These are phyloP conservation scores for Mortierella sp. DNA, from an alignment of 371 early-diverging fungal species.

Conservation along the genomic window DNA sequence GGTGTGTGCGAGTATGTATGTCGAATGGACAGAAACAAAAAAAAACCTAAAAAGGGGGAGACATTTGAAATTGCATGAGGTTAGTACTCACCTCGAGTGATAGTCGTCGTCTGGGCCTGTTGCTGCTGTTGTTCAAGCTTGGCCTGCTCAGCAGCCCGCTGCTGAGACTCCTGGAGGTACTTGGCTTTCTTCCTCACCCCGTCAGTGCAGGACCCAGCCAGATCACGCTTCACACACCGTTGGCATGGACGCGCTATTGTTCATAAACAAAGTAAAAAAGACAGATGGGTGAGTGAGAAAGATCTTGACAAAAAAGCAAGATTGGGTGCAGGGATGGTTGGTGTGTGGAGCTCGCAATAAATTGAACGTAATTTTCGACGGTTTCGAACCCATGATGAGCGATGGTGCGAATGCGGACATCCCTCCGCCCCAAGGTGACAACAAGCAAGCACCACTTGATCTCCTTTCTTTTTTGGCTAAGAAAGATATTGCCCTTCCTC, in stretches of 20 bases:
- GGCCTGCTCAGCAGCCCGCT: constrained; percentile 32
- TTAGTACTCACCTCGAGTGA: constrained; percentile 21
- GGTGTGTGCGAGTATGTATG: too few species aligned
- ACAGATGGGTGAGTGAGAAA: constrained; percentile 6
- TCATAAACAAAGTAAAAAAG: neutral
- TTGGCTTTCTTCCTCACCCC: constrained; percentile 86
- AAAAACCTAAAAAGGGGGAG: neutral
- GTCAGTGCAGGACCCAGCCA: constrained; percentile 82
- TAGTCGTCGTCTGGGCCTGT: constrained; percentile 15
- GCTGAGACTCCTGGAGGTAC: constrained; percentile 75
- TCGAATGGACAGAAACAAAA: neutral
- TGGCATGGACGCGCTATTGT: constrained; percentile 83
- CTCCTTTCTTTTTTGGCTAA: neutral
- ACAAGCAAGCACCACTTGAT: constrained; percentile 4
- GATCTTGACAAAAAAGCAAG: neutral
- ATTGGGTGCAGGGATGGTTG: neutral
- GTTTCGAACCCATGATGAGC: constrained; percentile 6
- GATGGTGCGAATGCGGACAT: neutral
- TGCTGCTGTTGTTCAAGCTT: constrained; percentile 14
- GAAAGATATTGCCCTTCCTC: neutral
- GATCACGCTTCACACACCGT: constrained; percentile 85
- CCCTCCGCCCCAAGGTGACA: neutral
- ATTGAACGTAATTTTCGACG: neutral
- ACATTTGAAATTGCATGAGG: neutral
- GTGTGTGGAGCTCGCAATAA: neutral